Conservation (phyloP, 176 grass and related monocot genomes). For the Carex pumila region DNA sequence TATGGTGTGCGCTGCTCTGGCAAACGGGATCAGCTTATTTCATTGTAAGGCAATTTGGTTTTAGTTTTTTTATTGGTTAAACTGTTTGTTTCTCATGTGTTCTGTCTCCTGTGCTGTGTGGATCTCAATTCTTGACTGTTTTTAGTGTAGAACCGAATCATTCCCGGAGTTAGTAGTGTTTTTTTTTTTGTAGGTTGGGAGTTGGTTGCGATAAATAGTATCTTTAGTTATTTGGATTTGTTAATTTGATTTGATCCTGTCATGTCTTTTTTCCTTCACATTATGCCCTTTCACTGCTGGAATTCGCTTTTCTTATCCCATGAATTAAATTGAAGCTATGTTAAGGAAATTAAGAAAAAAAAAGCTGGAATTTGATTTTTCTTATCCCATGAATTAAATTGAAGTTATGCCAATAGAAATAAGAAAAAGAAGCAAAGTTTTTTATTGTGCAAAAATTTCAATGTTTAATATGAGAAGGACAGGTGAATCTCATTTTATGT, state of each 20-base stretch:
- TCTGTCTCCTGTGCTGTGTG: background rate
- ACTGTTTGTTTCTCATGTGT: background rate
- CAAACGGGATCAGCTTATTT: slow-evolving; percentile 51
- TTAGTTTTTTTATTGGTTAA: background rate
- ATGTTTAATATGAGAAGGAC: too few relatives aligned
- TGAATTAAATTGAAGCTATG: too few relatives aligned
- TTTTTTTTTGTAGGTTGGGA: too few relatives aligned
- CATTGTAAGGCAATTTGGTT: slow-evolving; percentile 51
- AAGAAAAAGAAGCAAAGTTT: background rate
- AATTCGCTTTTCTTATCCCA: background rate
- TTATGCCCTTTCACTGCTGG: background rate
- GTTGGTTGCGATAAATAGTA: background rate
- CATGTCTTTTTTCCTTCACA: background rate
- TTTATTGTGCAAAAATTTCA: background rate
- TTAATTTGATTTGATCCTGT: background rate
- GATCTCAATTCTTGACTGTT: slow-evolving; percentile 1
- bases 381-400: background rate
- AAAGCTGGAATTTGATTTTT: background rate
- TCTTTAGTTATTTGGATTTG: background rate
- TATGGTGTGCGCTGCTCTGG: slow-evolving; percentile 69
- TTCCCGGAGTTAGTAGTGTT: background rate
- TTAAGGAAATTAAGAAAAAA: background rate
- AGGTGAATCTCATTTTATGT: too few relatives aligned
- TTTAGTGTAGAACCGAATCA: background rate
- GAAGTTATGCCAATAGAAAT: background rate